These are phyloP conservation scores for Ceratocystis diversiconidia DNA, from an alignment of 2,329 filamentous ascomycete species.

Conservation along the genomic window DNA sequence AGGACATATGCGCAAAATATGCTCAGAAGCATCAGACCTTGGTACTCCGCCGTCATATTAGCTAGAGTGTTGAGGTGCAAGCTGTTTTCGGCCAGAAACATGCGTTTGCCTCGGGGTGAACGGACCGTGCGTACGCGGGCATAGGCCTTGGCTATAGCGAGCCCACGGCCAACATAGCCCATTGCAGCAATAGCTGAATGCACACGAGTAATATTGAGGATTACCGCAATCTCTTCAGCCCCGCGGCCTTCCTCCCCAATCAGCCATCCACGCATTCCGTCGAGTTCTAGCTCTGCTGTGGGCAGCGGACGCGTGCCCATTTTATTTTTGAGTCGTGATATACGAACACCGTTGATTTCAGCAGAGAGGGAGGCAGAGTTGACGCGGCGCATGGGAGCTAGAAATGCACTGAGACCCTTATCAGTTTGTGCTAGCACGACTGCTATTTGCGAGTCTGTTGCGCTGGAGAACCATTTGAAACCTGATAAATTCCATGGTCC, in stretches of 20 bases:
- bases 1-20: conserved; percentile 41
- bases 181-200: conserved; percentile 41
- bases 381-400: conserved; percentile 44
- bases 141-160: conserved; percentile 44
- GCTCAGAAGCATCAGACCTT: conserved; percentile 40
- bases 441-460: conserved; percentile 44
- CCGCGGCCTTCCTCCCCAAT: conserved; percentile 53
- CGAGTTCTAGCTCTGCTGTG: conserved; percentile 56
- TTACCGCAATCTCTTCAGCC: conserved; percentile 50
- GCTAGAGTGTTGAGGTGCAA: conserved; percentile 47
- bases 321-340: conserved; percentile 59
- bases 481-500: conserved; percentile 49
- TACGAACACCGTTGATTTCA: conserved; percentile 51
- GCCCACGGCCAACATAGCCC: conserved; percentile 39
- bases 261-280: conserved; percentile 48
- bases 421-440: conserved; percentile 48
- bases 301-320: conserved; percentile 55
- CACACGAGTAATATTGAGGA: conserved; percentile 53
- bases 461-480: conserved; percentile 60
- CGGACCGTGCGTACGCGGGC: conserved; percentile 39
- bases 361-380: conserved; percentile 25
- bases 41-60: conserved; percentile 40
- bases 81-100: conserved; percentile 36
- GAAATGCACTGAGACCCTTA: conserved; percentile 45
- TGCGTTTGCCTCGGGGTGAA: conserved; percentile 30